Conservation (phyloP, 805 yeast genomes). For the Cyberlindnera mississippiensis region DNA sequence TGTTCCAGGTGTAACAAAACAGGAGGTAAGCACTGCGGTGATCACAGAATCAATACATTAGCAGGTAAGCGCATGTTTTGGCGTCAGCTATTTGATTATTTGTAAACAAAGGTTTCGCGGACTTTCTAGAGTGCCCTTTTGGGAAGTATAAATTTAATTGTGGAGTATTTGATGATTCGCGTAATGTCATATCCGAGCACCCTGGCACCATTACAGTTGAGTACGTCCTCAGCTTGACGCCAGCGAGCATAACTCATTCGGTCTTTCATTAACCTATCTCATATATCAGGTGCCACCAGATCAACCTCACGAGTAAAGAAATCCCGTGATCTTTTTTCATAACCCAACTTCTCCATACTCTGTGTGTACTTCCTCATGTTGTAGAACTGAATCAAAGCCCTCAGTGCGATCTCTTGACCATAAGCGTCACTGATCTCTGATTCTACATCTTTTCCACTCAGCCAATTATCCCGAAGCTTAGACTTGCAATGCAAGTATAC, state of each 20-base stretch:
- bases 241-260: too few relatives aligned
- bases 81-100: background rate
- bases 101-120: conserved; percentile 11
- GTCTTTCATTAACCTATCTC: background rate
- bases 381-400: conserved; percentile 77
- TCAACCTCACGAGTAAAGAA: conserved; percentile 42
- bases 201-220: too few relatives aligned
- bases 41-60: background rate
- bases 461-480: conserved; percentile 80
- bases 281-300: conserved; percentile 13
- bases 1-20: too few relatives aligned
- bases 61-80: background rate
- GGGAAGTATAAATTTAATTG: background rate
- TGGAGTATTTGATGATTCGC: background rate
- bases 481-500: conserved; percentile 75
- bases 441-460: conserved; percentile 74
- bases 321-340: conserved; percentile 37
- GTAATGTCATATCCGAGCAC: too few relatives aligned
- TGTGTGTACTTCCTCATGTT: conserved; percentile 54
- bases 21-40: too few relatives aligned
- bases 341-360: conserved; percentile 56
- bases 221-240: too few relatives aligned
- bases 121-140: background rate
- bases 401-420: conserved; percentile 79
- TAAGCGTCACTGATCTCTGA: conserved; percentile 72